Conservation (phyloP, 768 basidiomycete species). For the Lactarius trivialis region DNA sequence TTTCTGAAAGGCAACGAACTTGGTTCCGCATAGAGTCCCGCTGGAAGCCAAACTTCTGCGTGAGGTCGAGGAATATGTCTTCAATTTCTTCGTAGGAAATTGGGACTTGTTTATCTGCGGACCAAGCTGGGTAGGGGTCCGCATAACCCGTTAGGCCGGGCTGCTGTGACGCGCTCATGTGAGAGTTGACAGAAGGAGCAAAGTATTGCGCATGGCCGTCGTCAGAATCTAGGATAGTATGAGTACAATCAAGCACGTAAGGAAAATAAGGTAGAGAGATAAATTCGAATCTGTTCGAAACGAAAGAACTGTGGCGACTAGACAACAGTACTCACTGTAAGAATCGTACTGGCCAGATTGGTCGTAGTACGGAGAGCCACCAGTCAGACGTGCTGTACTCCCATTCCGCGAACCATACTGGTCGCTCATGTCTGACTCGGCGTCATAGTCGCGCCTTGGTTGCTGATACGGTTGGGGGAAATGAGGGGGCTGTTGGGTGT, state of each 20-base stretch:
- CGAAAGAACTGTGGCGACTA: background rate
- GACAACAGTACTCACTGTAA: conserved; percentile 19
- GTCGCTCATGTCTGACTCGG: conserved; percentile 24
- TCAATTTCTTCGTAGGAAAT: conserved; percentile 98
- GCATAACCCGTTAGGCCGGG: conserved; percentile 26
- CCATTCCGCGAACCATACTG: conserved; percentile 21
- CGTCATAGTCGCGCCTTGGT: conserved; percentile 24
- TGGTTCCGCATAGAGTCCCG: conserved; percentile 94
- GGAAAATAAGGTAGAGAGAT: background rate
- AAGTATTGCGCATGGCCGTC: conserved; percentile 30
- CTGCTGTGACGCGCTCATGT: conserved; percentile 26
- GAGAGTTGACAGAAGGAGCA: conserved; percentile 32
- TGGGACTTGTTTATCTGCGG: conserved; percentile 86
- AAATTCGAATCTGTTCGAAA: background rate
- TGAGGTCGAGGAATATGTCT: conserved; percentile 95
- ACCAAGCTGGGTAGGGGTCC: conserved; percentile 94
- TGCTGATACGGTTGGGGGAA: conserved; percentile 20
- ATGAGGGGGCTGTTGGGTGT: conserved; percentile 24
- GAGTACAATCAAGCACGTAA: conserved; percentile 7
- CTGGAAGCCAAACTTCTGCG: conserved; percentile 99
- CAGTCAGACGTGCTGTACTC: conserved; percentile 21
- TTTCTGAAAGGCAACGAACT: conserved; percentile 38
- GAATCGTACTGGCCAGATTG: conserved; percentile 22
- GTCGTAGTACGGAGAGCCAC: conserved; percentile 13
- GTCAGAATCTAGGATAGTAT: conserved; percentile 27